phyloP scores from a whole-genome alignment of 2,329 filamentous ascomycete genomes.

The Mollisia scopiformis region DNA sequence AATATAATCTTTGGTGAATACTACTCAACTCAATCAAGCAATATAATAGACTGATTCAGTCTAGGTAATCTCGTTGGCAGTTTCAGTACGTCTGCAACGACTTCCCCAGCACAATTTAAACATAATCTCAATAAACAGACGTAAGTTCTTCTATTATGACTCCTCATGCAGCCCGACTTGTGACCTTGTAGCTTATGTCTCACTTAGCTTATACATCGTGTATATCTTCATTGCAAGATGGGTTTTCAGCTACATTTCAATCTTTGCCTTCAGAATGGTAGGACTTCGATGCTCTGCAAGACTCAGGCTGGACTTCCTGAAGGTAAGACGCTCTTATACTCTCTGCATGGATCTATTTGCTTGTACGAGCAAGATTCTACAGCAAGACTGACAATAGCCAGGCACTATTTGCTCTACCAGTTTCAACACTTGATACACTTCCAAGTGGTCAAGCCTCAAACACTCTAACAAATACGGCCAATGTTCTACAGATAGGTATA shows the following conservation, averaged over 20 bases:
- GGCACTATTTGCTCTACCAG: conserved; percentile 64
- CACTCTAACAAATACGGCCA: conserved; percentile 65
- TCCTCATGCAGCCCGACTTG: background rate
- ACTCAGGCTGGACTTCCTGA: conserved; percentile 66
- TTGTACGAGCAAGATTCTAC: background rate
- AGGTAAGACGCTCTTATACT: conserved; percentile 26
- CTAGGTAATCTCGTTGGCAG: conserved; percentile 41
- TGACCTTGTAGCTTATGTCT: background rate
- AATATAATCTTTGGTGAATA: conserved; percentile 58
- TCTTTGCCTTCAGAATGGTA: conserved; percentile 63
- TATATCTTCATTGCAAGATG: conserved; percentile 72
- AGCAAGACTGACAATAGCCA: background rate
- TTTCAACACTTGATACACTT: conserved; percentile 70
- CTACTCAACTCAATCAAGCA: background rate
- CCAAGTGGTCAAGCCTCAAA: conserved; percentile 45
- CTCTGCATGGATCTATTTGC: background rate
- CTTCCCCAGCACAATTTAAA: conserved; percentile 44
- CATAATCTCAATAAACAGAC: conserved; percentile 47
- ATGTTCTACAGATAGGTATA: conserved; percentile 66
- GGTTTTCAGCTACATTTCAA: conserved; percentile 62
- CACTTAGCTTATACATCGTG: conserved; percentile 66
- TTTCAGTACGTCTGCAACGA: conserved; percentile 44
- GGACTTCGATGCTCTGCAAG: conserved; percentile 64
- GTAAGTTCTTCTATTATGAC: conserved; percentile 33
- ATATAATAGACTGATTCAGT: background rate